Percentiles rank a stretch among this genome's conserved stretches.
These are phyloP conservation scores for Sequoia sempervirens DNA, from an alignment of 75 land plant species.

Conservation along the genomic window DNA sequence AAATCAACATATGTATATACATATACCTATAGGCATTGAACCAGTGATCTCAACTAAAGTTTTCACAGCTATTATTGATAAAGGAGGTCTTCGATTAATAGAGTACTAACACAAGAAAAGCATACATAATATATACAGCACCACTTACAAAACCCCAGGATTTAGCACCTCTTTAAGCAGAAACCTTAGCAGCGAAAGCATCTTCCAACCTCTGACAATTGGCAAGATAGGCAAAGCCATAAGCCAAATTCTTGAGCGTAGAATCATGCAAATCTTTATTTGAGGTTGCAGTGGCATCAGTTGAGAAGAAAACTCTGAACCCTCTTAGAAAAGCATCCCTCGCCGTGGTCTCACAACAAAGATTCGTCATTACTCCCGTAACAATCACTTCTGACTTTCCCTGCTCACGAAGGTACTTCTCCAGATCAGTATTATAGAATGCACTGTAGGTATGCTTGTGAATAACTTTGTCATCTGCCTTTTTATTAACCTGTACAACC, in stretches of 20 bases:
- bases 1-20: too few relatives aligned
- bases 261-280: constrained; percentile 62
- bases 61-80: background rate
- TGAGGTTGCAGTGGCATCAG: constrained; percentile 76
- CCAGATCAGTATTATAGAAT: constrained; percentile 36
- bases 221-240: constrained; percentile 84
- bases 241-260: constrained; percentile 74
- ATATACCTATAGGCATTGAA: too few relatives aligned
- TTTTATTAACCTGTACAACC: constrained; percentile 14
- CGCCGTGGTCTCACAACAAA: constrained; percentile 92
- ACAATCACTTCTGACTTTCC: constrained; percentile 38
- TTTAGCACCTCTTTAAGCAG: background rate
- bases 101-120: background rate
- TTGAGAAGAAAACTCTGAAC: constrained; percentile 85
- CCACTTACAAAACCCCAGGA: background rate
- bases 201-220: constrained; percentile 41
- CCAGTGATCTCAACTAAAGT: too few relatives aligned
- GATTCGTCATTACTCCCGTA: constrained; percentile 62
- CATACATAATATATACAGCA: background rate
- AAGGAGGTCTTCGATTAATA: too few relatives aligned
- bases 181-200: constrained; percentile 20
- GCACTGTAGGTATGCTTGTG: constrained; percentile 43
- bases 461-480: constrained; percentile 27
- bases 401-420: constrained; percentile 20
- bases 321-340: constrained; percentile 74